phyloP scores from a whole-genome alignment of 2,329 filamentous ascomycete genomes.

The Colletotrichum sp. region DNA sequence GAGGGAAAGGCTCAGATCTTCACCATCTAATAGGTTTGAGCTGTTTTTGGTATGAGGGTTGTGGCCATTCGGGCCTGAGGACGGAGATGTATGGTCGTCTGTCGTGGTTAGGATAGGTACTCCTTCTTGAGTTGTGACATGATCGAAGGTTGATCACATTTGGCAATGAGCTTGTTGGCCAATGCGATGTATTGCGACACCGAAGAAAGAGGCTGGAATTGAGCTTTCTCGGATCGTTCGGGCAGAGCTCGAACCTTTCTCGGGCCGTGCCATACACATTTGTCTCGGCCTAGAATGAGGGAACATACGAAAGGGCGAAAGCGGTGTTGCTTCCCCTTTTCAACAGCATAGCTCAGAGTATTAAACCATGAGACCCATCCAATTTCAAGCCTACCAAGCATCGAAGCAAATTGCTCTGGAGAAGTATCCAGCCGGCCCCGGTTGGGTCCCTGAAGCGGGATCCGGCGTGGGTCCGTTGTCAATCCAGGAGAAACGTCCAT shows the following conservation, averaged over 20 bases:
- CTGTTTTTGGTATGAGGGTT: neutral
- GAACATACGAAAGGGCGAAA: neutral
- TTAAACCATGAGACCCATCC: neutral
- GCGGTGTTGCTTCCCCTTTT: neutral
- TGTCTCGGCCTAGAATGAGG: neutral
- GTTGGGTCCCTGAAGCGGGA: neutral
- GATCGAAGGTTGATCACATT: neutral
- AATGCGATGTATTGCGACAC: neutral
- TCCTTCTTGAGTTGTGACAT: neutral
- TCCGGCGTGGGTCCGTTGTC: neutral
- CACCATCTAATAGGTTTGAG: neutral
- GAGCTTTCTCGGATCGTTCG: neutral
- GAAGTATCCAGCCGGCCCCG: neutral
- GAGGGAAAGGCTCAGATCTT: neutral
- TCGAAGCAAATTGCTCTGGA: neutral
- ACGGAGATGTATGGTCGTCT: neutral
- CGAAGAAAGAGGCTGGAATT: neutral
- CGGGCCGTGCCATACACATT: neutral
- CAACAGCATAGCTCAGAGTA: neutral
- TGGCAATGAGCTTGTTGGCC: neutral
- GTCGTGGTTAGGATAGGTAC: neutral
- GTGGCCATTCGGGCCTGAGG: neutral
- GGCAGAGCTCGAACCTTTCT: neutral
- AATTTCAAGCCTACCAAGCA: neutral
- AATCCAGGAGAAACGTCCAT: neutral